These are phyloP conservation scores for Nevesoporus exiguus DNA, from an alignment of 768 basidiomycete species.

Conservation along the genomic window DNA sequence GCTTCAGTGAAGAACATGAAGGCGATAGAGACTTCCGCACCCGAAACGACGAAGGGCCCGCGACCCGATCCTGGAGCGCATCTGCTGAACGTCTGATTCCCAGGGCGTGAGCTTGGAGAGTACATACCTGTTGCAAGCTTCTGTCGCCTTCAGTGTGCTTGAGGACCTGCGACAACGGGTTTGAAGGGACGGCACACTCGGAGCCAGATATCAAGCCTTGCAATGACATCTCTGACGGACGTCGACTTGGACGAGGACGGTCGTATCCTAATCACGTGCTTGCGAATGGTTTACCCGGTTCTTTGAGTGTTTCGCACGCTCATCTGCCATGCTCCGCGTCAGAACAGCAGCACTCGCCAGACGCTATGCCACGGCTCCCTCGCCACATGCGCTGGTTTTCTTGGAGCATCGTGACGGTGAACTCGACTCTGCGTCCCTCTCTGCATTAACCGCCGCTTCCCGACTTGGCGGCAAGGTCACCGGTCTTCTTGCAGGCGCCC, in stretches of 20 bases:
- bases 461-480: constrained; percentile 85
- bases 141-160: constrained; percentile 89
- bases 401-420: constrained; percentile 82
- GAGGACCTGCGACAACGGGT: constrained; percentile 84
- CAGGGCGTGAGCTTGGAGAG: neutral
- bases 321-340: constrained; percentile 18
- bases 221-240: constrained; percentile 52
- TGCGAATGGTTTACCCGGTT: neutral
- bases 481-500: constrained; percentile 66
- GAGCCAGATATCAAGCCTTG: constrained; percentile 82
- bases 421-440: constrained; percentile 81
- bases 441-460: constrained; percentile 87
- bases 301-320: neutral
- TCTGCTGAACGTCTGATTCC: neutral
- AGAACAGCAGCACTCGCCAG: constrained; percentile 24
- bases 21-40: constrained; percentile 36
- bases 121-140: constrained; percentile 76
- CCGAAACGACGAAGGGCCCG: constrained; percentile 67
- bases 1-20: neutral
- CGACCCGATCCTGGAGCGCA: constrained; percentile 60
- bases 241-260: no score
- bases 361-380: constrained; percentile 55
- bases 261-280: constrained; percentile 17
- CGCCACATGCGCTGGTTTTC: constrained; percentile 80
- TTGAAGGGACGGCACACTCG: constrained; percentile 81